Evolutionary conservation across 768 basidiomycete species (phyloP).

Genomic region (Auriscalpium vulgare): DNA sequence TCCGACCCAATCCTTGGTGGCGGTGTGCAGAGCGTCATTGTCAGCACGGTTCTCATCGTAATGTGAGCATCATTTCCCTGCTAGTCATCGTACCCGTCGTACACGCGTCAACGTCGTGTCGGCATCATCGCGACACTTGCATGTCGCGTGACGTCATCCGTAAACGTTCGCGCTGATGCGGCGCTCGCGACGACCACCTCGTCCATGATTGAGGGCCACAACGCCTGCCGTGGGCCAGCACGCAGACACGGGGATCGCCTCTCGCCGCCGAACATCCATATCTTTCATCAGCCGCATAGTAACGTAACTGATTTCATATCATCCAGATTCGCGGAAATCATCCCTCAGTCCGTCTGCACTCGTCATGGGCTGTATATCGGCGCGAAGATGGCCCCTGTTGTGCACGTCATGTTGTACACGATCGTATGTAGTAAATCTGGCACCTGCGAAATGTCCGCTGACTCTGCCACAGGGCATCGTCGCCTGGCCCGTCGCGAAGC

Average conservation of each 20-base stretch:
- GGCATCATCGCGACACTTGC: neutral
- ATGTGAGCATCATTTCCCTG: conserved; percentile 48
- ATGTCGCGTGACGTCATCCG: neutral
- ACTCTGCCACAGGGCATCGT: conserved; percentile 46
- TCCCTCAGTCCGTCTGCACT: conserved; percentile 88
- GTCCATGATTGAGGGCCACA: neutral
- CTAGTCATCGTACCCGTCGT: neutral
- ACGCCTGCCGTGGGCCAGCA: neutral
- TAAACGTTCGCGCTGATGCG: neutral
- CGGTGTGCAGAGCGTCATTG: conserved; percentile 67
- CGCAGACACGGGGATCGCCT: neutral
- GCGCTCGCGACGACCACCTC: neutral
- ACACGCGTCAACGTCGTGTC: neutral
- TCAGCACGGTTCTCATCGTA: conserved; percentile 79
- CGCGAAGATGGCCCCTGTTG: conserved; percentile 74
- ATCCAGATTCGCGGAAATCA: conserved; percentile 79
- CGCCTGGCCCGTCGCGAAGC: conserved; percentile 80
- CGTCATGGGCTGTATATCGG: conserved; percentile 86
- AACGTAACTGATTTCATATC: neutral
- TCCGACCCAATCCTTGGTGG: conserved; percentile 75
- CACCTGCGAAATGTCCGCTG: too few relatives aligned
- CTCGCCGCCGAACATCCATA: neutral
- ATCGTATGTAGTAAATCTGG: conserved; percentile 35
- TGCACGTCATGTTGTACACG: conserved; percentile 57
- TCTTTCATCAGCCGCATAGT: neutral